phyloP scores from a whole-genome alignment of 805 yeast species.

The Pichia exigua region DNA sequence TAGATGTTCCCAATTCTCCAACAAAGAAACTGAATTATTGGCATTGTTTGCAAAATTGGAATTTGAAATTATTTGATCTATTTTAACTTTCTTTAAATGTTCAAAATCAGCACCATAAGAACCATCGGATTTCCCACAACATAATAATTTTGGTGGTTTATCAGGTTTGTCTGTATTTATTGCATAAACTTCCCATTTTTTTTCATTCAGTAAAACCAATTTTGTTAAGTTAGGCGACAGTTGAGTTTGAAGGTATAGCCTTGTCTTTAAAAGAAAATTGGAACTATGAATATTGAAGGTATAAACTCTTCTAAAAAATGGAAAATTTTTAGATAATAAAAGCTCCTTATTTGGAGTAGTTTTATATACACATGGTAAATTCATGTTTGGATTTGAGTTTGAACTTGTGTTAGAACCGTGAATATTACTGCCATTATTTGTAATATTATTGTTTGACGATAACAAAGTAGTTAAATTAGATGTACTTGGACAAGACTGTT shows the following conservation, averaged over 20 bases:
- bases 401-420: background rate
- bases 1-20: slow-evolving; percentile 52
- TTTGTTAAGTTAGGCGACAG: slow-evolving; percentile 56
- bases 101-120: slow-evolving; percentile 53
- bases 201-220: slow-evolving; percentile 58
- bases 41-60: slow-evolving; percentile 24
- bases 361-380: background rate
- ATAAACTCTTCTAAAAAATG: slow-evolving; percentile 60
- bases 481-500: slow-evolving; percentile 12
- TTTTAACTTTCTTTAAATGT: slow-evolving; percentile 23
- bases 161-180: slow-evolving; percentile 37
- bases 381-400: background rate
- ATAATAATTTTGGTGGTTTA: slow-evolving; percentile 46
- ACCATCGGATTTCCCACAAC: slow-evolving; percentile 63
- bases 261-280: slow-evolving; percentile 39
- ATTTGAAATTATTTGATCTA: slow-evolving; percentile 18
- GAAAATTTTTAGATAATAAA: slow-evolving; percentile 72
- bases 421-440: background rate
- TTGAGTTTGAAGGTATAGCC: slow-evolving; percentile 47
- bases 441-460: slow-evolving; percentile 5
- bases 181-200: slow-evolving; percentile 68
- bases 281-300: slow-evolving; percentile 45
- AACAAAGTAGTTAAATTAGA: slow-evolving; percentile 19
- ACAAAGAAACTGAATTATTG: slow-evolving; percentile 26
- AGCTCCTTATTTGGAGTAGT: slow-evolving; percentile 41